phyloP scores from a whole-genome alignment of 345 rosid species.

The Hibiscus mutabilis region DNA sequence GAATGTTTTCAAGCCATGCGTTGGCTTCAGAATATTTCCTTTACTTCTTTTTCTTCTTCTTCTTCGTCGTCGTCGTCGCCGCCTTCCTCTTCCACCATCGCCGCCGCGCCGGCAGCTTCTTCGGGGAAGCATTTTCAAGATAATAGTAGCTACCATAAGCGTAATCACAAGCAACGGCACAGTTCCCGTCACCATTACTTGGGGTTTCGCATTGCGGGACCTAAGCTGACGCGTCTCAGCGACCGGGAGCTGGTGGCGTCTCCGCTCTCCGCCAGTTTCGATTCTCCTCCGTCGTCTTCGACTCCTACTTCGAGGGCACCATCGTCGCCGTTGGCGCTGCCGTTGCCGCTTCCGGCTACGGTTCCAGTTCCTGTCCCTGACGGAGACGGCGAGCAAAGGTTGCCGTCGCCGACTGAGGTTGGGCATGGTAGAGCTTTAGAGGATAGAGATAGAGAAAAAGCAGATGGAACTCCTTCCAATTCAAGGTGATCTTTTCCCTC shows the following conservation, averaged over 20 bases:
- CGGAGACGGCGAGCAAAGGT: conserved; percentile 32
- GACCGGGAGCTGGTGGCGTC: conserved; percentile 31
- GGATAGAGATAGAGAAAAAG: conserved; percentile 30
- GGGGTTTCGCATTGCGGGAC: conserved; percentile 26
- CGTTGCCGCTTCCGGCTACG: conserved; percentile 30
- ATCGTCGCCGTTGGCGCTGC: conserved; percentile 35
- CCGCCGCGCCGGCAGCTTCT: conserved; percentile 26
- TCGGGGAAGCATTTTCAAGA: background rate
- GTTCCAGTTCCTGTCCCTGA: conserved; percentile 48
- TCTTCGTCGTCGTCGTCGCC: background rate
- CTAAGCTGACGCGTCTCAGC: conserved; percentile 41
- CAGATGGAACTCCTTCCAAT: conserved; percentile 30
- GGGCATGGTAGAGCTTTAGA: conserved; percentile 26
- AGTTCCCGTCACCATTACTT: background rate
- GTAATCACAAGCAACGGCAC: background rate
- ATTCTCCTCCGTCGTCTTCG: background rate
- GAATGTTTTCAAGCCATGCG: conserved; percentile 59
- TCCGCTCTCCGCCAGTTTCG: conserved; percentile 24
- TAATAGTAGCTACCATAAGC: background rate
- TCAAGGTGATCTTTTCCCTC: conserved; percentile 27
- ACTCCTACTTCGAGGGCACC: conserved; percentile 11
- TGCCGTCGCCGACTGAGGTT: conserved; percentile 26
- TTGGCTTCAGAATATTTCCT: conserved; percentile 56
- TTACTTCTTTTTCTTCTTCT: conserved; percentile 25
- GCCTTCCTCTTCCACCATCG: conserved; percentile 12